Base-by-base conservation (phyloP, 768 basidiomycete genomes). In the Tremella yokohamensis region DNA sequence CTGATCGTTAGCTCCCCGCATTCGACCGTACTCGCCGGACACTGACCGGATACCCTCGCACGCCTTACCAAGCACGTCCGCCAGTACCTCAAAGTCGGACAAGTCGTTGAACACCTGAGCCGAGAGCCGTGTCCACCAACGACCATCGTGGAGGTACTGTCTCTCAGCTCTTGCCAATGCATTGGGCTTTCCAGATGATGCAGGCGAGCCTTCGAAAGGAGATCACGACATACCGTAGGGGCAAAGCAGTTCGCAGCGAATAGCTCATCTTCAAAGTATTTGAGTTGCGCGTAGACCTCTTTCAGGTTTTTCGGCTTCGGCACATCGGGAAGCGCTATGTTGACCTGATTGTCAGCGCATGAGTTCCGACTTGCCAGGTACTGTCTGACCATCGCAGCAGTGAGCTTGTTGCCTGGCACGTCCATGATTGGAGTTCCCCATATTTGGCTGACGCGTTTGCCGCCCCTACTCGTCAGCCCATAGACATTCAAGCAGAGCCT, bases 401-500 rank as follows among this genome's bases (percentile, higher is more conserved):
- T 88, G 13, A 88, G 74, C 57, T 84, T 83, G 12, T 70, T 69
- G 15, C 78, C 78, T 1, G 78, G 76, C 45, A 83, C 81, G 57
- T 89, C 85, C 79, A 90, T 78, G 3, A 86, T 79, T 1, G 67
- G 61, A 0, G 88, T 90, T 1, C 82, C 83, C 40, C 89, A 79
- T 8, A 83, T 74, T 57, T 83, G 78, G 1, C 85, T 84, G 8
- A 90, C 78, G 9, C 71, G 68, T 58, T 79, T 80, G 0, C 87
- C 89, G 8, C 88, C 90, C 44, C 69, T 68, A 19, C 2, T 40
- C 29, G 22, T 45, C 42, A 45, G 42, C 22, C 22, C 42, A 8
- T 11, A 40, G 11, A 11, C 39, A 40, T 40, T 11, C 39, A 40
- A 11, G 39, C 12, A 45, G 42, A 45, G n/a, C 4, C 22, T 15